Percentiles rank a stretch among this genome's conserved stretches.
phyloP scores from a whole-genome alignment of 768 basidiomycete species.

The Cyathus striatus region DNA sequence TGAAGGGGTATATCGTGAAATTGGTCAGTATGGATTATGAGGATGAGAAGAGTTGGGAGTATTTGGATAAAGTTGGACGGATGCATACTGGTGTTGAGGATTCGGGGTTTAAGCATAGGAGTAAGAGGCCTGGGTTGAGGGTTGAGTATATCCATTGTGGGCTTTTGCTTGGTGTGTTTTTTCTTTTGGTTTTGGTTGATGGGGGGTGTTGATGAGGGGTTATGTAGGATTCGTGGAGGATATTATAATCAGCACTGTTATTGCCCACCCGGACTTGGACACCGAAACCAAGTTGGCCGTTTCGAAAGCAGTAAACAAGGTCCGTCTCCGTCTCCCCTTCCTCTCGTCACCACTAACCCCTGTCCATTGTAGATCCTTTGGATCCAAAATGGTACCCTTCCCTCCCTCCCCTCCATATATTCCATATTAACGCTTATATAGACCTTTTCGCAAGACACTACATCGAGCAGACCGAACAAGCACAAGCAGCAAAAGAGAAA shows the following conservation, averaged over 20 bases:
- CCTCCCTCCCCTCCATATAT: background rate
- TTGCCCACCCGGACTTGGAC: conserved; percentile 20
- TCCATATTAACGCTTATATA: background rate
- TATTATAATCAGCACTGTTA: conserved; percentile 26
- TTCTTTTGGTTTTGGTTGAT: background rate
- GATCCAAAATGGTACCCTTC: background rate
- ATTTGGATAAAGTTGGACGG: conserved; percentile 31
- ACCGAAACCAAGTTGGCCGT: conserved; percentile 25
- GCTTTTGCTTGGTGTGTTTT: conserved; percentile 20
- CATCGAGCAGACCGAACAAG: too few relatives aligned
- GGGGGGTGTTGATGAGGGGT: background rate
- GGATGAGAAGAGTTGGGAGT: conserved; percentile 29
- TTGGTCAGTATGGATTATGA: conserved; percentile 30
- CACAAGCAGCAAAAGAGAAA: too few relatives aligned
- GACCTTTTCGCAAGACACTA: conserved; percentile 29
- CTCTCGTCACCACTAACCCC: background rate
- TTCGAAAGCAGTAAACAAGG: conserved; percentile 32
- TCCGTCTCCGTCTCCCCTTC: conserved; percentile 7
- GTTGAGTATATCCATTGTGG: conserved; percentile 23
- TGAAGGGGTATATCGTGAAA: conserved; percentile 12
- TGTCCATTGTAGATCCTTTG: background rate
- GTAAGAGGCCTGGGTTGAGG: conserved; percentile 17
- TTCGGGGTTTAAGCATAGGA: conserved; percentile 32
- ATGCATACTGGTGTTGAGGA: conserved; percentile 31
- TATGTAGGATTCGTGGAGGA: conserved; percentile 22